Base-by-base conservation (phyloP, 2,329 filamentous ascomycete species). In the Pezicula carpinea region DNA sequence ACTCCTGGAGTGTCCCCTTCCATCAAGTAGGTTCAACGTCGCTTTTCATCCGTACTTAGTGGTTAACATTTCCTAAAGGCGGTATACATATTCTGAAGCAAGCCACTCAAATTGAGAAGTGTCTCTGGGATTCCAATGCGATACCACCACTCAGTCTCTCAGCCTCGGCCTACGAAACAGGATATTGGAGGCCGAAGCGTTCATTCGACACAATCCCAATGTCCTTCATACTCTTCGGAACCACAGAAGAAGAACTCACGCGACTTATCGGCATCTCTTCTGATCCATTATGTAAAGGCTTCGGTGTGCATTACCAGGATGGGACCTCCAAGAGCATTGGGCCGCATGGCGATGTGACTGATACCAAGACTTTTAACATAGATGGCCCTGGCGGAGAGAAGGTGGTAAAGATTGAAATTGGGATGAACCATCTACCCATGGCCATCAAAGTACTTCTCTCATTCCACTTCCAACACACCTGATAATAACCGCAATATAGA, bases 341-440 rank as follows among this genome's bases (percentile, higher is more conserved):
- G 3, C 19, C 15, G 13, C 7, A 14, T 14, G 13, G 19, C 22
- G 23, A 31, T 10, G 21, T 13, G 31, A 23, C 14, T 35, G 39
- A n/a, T 19, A 39, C 23, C 26, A 45, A 51, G 41, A 21, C 39
- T 19, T 50, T 50, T 14, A 19, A 32, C 2, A 51, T 54, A 31
- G 43, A 52, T 43, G 49, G 49, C 1, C 18, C n/a, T n/a, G 45
- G 40, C 22, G 47, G 52, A 1, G 49, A 52, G 42, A 39, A 43
- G 11, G 39, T 52, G 7, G 39, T 40, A 2, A 52, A 46, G 31
- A 43, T 52, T 10, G 42, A 52, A 21, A 33, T 54, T 14, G 50
- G 49, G 11, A 50, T 52, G 45, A 52, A 52, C 43, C 31, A 17
- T 41, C 21, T 52, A n/a, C 49, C 47, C 7, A 39, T 46, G 33